Conservation (phyloP, 2,329 filamentous ascomycete species). For the Fusarium albidum region DNA sequence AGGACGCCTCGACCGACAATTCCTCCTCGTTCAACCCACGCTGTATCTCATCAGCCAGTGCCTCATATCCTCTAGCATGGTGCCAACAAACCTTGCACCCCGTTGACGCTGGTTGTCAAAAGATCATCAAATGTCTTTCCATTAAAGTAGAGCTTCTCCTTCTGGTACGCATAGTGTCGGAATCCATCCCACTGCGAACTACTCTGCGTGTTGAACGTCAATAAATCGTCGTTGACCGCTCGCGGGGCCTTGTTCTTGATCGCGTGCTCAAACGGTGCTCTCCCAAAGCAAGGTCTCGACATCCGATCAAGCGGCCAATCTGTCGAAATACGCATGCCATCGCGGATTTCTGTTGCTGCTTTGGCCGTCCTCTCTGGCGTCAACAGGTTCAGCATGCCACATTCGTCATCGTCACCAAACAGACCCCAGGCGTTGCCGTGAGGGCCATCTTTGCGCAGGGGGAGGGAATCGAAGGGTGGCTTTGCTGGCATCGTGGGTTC, state of each 20-base stretch:
- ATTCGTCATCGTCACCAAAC: conserved; percentile 58
- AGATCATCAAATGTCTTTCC: conserved; percentile 53
- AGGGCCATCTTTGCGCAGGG: conserved; percentile 58
- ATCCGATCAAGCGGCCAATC: conserved; percentile 47
- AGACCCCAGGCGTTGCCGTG: conserved; percentile 65
- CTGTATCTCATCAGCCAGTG: neutral
- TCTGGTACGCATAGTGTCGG: conserved; percentile 49
- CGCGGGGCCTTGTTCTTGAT: conserved; percentile 39
- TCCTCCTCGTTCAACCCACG: conserved; percentile 44
- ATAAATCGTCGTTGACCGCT: conserved; percentile 44
- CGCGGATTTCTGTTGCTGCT: conserved; percentile 41
- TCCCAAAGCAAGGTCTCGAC: conserved; percentile 45
- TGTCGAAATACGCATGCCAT: conserved; percentile 43
- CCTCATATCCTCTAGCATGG: rapidly evolving
- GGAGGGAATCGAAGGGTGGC: conserved; percentile 54
- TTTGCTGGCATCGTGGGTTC: conserved; percentile 9
- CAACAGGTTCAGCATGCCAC: conserved; percentile 64
- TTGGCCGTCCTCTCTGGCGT: conserved; percentile 44
- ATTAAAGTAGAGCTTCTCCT: conserved; percentile 46
- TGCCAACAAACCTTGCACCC: conserved; percentile 38
- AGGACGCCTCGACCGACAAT: conserved; percentile 60
- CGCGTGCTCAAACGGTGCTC: conserved; percentile 41
- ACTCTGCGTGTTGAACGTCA: conserved; percentile 48
- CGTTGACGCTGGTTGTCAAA: conserved; percentile 42
- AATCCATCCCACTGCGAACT: conserved; percentile 52